Percentiles rank a stretch among this genome's conserved stretches.
Conservation (phyloP, 1,139 yeast genomes). For the Yamadazyma sp. region DNA sequence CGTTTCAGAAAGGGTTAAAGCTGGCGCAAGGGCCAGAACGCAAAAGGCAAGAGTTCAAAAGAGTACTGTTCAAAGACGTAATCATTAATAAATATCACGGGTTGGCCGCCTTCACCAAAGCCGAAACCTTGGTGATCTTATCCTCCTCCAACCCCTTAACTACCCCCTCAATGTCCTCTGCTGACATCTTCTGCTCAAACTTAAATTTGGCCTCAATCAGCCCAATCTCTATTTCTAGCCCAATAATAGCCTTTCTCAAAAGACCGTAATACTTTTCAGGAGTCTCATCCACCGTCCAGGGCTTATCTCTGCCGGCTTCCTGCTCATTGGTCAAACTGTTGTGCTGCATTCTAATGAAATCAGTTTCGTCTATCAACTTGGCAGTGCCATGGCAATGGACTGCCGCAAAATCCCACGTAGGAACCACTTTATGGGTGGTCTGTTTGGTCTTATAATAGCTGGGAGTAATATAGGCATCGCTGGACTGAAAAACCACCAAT, state of each 20-base stretch:
- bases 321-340: conserved; percentile 47
- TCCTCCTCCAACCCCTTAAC: conserved; percentile 43
- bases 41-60: no score
- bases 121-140: conserved; percentile 22
- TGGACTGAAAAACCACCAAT: conserved; percentile 55
- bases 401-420: conserved; percentile 71
- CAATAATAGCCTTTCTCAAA: conserved; percentile 56
- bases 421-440: conserved; percentile 62
- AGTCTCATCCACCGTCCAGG: conserved; percentile 62
- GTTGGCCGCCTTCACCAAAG: conserved; percentile 23
- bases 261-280: conserved; percentile 49
- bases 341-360: conserved; percentile 50
- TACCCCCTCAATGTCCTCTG: conserved; percentile 53
- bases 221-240: conserved; percentile 54
- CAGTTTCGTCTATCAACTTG: conserved; percentile 44
- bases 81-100: neutral
- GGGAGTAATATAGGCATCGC: conserved; percentile 59
- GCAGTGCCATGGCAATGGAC: conserved; percentile 62
- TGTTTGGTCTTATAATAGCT: conserved; percentile 59
- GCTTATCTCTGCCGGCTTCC: conserved; percentile 40
- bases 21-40: no score
- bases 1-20: no score
- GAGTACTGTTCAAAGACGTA: no score
- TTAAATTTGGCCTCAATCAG: conserved; percentile 59
- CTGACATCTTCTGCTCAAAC: conserved; percentile 53